Percentiles rank a stretch among this genome's conserved stretches.
Evolutionary conservation across 164 flowering plant genomes (phyloP).

Genomic region (Aristolochia contorta): DNA sequence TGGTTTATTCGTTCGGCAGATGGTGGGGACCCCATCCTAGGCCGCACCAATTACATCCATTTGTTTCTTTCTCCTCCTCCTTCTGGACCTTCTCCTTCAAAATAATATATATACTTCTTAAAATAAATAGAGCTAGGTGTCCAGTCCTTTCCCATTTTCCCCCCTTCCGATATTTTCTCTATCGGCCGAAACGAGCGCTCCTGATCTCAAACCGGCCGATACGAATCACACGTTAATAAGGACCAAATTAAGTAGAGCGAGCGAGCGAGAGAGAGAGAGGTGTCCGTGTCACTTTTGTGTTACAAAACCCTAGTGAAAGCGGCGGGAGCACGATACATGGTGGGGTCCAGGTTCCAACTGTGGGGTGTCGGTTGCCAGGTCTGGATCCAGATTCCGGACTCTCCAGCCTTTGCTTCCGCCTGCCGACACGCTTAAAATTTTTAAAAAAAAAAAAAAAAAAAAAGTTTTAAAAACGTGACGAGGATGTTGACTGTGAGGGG

Average conservation of each 20-base stretch:
- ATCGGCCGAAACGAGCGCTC: too few species aligned
- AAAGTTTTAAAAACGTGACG: not conserved
- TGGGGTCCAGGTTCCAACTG: not conserved
- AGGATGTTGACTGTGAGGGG: not conserved
- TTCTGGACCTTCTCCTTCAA: not conserved
- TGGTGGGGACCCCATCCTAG: constrained; percentile 2
- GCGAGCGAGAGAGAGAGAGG: too few species aligned
- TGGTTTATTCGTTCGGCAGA: constrained; percentile 17
- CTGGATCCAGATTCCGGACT: not conserved
- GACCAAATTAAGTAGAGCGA: too few species aligned
- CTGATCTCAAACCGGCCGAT: too few species aligned
- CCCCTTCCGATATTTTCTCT: too few species aligned
- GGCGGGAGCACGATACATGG: not conserved
- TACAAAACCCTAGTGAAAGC: too few species aligned
- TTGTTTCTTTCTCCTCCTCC: too few species aligned
- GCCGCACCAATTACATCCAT: too few species aligned
- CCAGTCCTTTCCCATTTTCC: not conserved
- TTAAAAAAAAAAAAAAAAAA: too few species aligned
- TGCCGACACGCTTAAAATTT: constrained; percentile 4
- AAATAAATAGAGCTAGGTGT: not conserved
- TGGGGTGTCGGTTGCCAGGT: constrained; percentile 4
- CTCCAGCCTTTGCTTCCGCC: constrained; percentile 2
- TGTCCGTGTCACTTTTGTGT: too few species aligned
- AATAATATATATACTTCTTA: not conserved
- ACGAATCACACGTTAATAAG: too few species aligned